Evolutionary conservation across 805 yeast species (phyloP).

Genomic region (Kazachstania viticola): DNA sequence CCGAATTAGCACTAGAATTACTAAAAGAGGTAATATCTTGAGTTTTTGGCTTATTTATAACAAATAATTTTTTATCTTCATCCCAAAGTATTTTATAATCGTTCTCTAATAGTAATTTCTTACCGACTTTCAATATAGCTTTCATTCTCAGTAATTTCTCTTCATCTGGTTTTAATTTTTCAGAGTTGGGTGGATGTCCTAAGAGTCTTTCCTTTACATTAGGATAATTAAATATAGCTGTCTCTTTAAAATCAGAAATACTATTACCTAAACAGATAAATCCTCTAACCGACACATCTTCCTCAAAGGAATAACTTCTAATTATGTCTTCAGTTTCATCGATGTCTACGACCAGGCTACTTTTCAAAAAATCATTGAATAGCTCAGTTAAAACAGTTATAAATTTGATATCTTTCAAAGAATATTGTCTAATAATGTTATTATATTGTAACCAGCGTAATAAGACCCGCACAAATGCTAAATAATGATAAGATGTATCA

Average conservation of each 20-base stretch:
- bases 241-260: conserved; percentile 11
- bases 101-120: conserved; percentile 8
- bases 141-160: conserved; percentile 7
- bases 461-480: conserved; percentile 35
- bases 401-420: conserved; percentile 21
- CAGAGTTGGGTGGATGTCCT: conserved; percentile 3
- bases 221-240: conserved; percentile 3
- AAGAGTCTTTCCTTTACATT: conserved; percentile 2
- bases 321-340: conserved; percentile 2
- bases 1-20: too few species aligned
- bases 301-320: conserved; percentile 8
- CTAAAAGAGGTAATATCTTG: too few species aligned
- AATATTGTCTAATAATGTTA: conserved; percentile 27
- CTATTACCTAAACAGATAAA: conserved; percentile 6
- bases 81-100: conserved; percentile 6
- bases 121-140: conserved; percentile 7
- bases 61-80: not conserved
- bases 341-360: not conserved
- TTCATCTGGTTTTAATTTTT: conserved; percentile 2
- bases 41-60: not conserved
- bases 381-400: conserved; percentile 17
- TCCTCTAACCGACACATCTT: conserved; percentile 9
- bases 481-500: conserved; percentile 7
- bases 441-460: conserved; percentile 45
- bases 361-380: conserved; percentile 14